Evolutionary conservation across 2,329 filamentous ascomycete genomes (phyloP).

Genomic region (Raffaelea deltoideospora): DNA sequence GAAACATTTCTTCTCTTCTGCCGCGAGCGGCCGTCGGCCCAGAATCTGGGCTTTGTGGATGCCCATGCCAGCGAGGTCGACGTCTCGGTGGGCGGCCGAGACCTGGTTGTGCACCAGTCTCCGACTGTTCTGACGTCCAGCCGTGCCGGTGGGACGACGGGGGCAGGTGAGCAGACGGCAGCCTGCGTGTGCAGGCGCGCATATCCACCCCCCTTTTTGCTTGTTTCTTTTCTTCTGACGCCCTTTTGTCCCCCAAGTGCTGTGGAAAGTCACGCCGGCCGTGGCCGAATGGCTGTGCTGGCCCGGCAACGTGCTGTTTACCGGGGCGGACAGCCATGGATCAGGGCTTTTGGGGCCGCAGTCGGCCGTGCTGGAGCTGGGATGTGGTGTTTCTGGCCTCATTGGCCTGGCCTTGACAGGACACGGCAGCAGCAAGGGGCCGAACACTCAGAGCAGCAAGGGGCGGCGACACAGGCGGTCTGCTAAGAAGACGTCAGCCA

Average conservation of each 20-base stretch:
- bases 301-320: conserved; percentile 47
- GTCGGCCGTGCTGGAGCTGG: conserved; percentile 63
- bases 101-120: conserved; percentile 70
- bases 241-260: too few species aligned
- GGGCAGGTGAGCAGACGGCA: conserved; percentile 23
- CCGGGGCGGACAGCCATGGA: not conserved
- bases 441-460: too few species aligned
- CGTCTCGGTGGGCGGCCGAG: conserved; percentile 50
- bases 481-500: not conserved
- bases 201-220: too few species aligned
- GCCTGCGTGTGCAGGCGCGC: too few species aligned
- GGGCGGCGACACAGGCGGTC: too few species aligned
- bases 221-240: too few species aligned
- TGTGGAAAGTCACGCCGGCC: conserved; percentile 82
- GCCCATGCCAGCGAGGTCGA: conserved; percentile 46
- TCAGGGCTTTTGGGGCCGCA: conserved; percentile 24
- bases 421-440: too few species aligned
- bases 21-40: conserved; percentile 49
- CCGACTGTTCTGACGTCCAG: conserved; percentile 67
- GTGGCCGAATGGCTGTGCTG: conserved; percentile 68
- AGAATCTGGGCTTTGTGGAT: conserved; percentile 76
- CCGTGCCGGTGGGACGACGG: conserved; percentile 44
- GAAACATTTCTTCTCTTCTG: conserved; percentile 84
- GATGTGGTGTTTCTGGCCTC: conserved; percentile 74
- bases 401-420: conserved; percentile 55